Conservation (phyloP, 805 yeast species). For the Candida multigemmis region DNA sequence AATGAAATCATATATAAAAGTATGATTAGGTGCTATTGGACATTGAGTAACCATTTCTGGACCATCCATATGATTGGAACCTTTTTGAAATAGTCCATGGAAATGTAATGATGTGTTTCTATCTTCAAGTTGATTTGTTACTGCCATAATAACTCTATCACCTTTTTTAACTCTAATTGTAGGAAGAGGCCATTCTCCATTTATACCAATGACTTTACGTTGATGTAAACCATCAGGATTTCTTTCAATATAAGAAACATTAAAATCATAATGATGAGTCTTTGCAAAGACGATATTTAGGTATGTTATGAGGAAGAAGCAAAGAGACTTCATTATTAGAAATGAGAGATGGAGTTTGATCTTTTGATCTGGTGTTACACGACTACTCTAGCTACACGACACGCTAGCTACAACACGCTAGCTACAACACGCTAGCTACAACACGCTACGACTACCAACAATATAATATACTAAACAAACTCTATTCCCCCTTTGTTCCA, state of each 20-base stretch:
- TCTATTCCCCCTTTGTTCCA: slow-evolving; percentile 10
- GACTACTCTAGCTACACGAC: too few species aligned
- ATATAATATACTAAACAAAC: too few species aligned
- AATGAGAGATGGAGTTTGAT: too few species aligned
- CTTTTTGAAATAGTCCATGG: slow-evolving; percentile 35
- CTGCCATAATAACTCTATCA: slow-evolving; percentile 31
- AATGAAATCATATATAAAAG: slow-evolving; percentile 30
- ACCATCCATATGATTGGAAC: slow-evolving; percentile 34
- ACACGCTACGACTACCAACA: too few species aligned
- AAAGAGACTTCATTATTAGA: too few species aligned
- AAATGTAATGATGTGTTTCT: slow-evolving; percentile 33
- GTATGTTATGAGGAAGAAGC: too few species aligned
- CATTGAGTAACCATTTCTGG: slow-evolving; percentile 39
- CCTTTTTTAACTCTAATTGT: slow-evolving; percentile 24
- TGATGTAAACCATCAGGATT: slow-evolving; percentile 50
- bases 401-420: too few species aligned
- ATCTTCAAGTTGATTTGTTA: slow-evolving; percentile 23
- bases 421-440: too few species aligned
- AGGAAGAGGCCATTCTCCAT: slow-evolving; percentile 38
- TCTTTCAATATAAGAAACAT: slow-evolving; percentile 20
- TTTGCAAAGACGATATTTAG: slow-evolving; percentile 11
- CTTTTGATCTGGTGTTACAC: too few species aligned
- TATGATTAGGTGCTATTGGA: slow-evolving; percentile 31
- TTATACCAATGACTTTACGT: slow-evolving; percentile 51
- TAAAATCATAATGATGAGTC: slow-evolving; percentile 26